Base-by-base conservation (phyloP, 1,139 yeast species). In the Meyerozyma athensensis region DNA sequence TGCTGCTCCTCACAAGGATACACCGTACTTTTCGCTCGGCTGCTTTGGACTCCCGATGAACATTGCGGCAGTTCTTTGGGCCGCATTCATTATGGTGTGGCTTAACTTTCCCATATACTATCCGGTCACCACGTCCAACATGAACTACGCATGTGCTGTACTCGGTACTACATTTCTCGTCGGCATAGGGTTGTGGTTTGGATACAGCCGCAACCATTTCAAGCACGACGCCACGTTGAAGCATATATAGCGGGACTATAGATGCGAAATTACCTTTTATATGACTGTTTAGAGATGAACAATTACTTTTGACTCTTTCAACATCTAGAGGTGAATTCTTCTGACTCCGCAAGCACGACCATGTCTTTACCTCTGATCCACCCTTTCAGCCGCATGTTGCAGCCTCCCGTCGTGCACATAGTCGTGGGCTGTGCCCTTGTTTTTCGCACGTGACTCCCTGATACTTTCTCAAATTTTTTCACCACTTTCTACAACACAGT, bases 131-230 rank as follows among this genome's bases (percentile, higher is more conserved):
- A 47, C 64, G 4, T 52, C 49, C 14, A 56, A 53, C 33, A 65
- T 65, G 70, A 64, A 65, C 43, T 65, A 63, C 42, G 63, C 69
- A 1, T 58, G 61, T 38, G 69, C 57, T 2, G 65, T 65, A 2
- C 46, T 64, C 28, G 67, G 65, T 13, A 48, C 57, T n/a, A 62
- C 64, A 1, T 47, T 56, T 17, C 36, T 55, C 4, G 47, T 61
- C 19, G 64, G 65, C 5, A 39, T 54, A 0, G 43, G 54, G 5
- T 45, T 58, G 22, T 63, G 68, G 63, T 41, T 59, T 34, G 50
- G 51, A 16, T 52, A 55, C 37, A 63, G 59, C 17, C 42, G 50
- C 16, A 54, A 48, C 10, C 19, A 31, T 33, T 38, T 16, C 10
- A 31, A 16, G 18, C 35, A 22, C 26, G 33, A 30, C 33, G 38